phyloP scores from a whole-genome alignment of 73 alveolate genomes.

The Blepharisma stoltei region DNA sequence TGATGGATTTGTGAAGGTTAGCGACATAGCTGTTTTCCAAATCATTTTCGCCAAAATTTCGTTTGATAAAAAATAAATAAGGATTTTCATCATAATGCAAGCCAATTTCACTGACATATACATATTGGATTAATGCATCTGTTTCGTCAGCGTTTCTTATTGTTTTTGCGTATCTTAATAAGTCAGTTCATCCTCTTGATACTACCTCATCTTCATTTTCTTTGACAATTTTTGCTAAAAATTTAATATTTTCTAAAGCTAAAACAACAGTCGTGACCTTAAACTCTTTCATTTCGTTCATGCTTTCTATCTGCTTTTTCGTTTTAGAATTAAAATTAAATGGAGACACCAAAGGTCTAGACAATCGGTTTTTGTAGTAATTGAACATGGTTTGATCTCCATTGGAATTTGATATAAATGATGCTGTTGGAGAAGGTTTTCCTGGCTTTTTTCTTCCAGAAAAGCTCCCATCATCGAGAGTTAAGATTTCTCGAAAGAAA shows the following conservation, averaged over 20 bases:
- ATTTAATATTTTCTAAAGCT: not conserved
- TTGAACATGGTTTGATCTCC: not conserved
- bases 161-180: slow-evolving; percentile 7
- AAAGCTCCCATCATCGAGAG: not conserved
- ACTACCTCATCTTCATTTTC: slow-evolving; percentile 12
- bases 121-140: not conserved
- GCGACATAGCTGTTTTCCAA: not conserved
- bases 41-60: slow-evolving; percentile 5
- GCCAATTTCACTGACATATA: not conserved
- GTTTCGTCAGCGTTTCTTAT: slow-evolving; percentile 27
- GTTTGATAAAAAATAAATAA: slow-evolving; percentile 13
- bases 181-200: slow-evolving; percentile 5
- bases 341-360: not conserved
- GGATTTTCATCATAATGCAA: not conserved
- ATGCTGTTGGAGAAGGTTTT: too few relatives aligned
- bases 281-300: slow-evolving; percentile 8
- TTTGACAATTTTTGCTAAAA: slow-evolving; percentile 11
- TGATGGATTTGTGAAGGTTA: not conserved
- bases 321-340: not conserved
- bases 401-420: too few relatives aligned
- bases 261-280: not conserved
- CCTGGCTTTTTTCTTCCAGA: not conserved
- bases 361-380: not conserved
- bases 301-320: slow-evolving; percentile 4
- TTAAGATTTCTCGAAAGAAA: not conserved